phyloP scores from a whole-genome alignment of 768 basidiomycete genomes.

The Pleurotus citrinopileatus region DNA sequence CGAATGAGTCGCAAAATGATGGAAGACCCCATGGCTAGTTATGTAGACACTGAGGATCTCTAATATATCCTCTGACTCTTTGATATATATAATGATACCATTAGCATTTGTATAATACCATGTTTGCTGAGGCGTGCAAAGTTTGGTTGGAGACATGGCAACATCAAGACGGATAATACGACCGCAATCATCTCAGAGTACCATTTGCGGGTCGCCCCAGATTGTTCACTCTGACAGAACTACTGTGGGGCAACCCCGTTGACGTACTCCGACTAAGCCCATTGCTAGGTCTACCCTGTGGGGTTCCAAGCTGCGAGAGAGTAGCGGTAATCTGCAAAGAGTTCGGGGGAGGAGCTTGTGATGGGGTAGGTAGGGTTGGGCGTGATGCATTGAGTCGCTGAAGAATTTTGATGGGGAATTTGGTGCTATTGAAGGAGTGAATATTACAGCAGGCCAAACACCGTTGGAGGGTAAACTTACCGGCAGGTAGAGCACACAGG shows the following conservation, averaged over 20 bases:
- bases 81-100: neutral
- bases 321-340: constrained; percentile 16
- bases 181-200: constrained; percentile 2
- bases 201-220: constrained; percentile 12
- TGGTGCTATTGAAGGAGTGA: constrained; percentile 54
- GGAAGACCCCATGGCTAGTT: constrained; percentile 94
- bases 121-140: neutral
- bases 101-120: constrained; percentile 1
- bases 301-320: constrained; percentile 29
- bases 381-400: constrained; percentile 72
- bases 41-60: constrained; percentile 58
- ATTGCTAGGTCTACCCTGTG: constrained; percentile 18
- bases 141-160: neutral
- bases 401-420: constrained; percentile 92
- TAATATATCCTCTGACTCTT: neutral
- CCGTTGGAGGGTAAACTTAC: constrained; percentile 39
- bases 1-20: constrained; percentile 70
- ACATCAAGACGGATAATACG: no score
- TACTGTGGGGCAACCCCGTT: constrained; percentile 16
- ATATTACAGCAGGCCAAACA: constrained; percentile 8
- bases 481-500: constrained; percentile 94
- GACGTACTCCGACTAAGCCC: constrained; percentile 1
- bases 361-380: constrained; percentile 29
- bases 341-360: constrained; percentile 12
- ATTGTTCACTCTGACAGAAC: constrained; percentile 16